A percentile compares a stretch with the other conserved stretches of the same genome.
Conservation (phyloP, 2,329 filamentous ascomycete genomes). For the Aspergillus sp. region DNA sequence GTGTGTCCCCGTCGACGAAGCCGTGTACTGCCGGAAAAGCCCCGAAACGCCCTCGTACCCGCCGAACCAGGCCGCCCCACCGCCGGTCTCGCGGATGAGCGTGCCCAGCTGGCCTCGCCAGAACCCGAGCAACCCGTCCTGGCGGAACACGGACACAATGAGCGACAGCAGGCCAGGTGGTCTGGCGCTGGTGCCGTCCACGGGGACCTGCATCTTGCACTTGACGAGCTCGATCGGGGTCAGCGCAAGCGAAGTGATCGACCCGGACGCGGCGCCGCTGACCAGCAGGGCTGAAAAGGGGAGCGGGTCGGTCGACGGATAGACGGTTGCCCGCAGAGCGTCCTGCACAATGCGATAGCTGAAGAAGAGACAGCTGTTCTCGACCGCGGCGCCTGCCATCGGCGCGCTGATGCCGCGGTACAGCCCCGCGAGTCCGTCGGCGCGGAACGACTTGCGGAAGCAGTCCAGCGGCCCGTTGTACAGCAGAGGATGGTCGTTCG, state of each 20-base stretch:
- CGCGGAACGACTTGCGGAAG: slow-evolving; percentile 73
- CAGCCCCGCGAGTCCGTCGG: slow-evolving; percentile 69
- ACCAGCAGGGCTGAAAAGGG: slow-evolving; percentile 66
- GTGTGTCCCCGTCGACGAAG: slow-evolving; percentile 1
- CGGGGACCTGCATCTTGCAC: slow-evolving; percentile 88
- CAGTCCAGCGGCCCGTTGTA: slow-evolving; percentile 88
- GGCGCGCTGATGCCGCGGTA: slow-evolving; percentile 92
- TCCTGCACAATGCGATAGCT: slow-evolving; percentile 64
- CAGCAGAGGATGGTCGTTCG: slow-evolving; percentile 67
- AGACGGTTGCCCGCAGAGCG: slow-evolving; percentile 56
- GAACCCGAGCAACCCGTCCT: slow-evolving; percentile 76
- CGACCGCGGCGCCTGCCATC: slow-evolving; percentile 78
- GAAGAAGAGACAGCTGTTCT: slow-evolving; percentile 87
- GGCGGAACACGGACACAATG: slow-evolving; percentile 68
- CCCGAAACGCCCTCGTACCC: slow-evolving; percentile 71
- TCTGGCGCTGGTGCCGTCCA: slow-evolving; percentile 27
- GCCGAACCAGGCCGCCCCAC: slow-evolving; percentile 91
- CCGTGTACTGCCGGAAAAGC: slow-evolving; percentile 51
- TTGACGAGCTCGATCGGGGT: slow-evolving; percentile 96
- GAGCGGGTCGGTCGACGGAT: slow-evolving; percentile 47
- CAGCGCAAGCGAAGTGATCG: slow-evolving; percentile 79
- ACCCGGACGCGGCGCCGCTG: slow-evolving; percentile 78
- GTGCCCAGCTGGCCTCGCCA: slow-evolving; percentile 95
- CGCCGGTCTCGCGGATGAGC: slow-evolving; percentile 85
- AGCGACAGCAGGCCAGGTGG: slow-evolving; percentile 59